Evolutionary conservation across 441 rosid genomes (phyloP).

Genomic region (Arabidopsis hybrid): DNA sequence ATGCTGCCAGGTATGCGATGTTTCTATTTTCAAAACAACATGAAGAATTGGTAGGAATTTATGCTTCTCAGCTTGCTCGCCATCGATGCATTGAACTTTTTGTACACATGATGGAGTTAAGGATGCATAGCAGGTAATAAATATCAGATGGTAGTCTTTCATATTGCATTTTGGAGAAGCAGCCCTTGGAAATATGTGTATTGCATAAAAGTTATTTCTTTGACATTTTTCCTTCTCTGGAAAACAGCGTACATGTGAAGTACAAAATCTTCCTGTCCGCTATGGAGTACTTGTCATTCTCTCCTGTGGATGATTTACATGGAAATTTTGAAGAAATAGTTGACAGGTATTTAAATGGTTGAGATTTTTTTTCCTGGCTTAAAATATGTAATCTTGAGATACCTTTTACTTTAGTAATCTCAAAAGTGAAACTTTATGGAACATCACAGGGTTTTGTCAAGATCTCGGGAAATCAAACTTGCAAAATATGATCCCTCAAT

Average conservation of each 20-base stretch:
- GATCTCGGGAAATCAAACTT: constrained; percentile 86
- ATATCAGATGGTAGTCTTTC: constrained; percentile 8
- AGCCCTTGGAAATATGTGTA: constrained; percentile 15
- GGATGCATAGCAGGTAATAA: constrained; percentile 85
- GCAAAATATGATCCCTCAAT: constrained; percentile 78
- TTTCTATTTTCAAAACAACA: constrained; percentile 95
- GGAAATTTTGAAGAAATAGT: constrained; percentile 98
- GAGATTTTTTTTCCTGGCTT: constrained; percentile 25
- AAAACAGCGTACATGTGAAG: constrained; percentile 67
- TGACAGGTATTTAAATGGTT: constrained; percentile 69
- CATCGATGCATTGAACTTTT: constrained; percentile 97
- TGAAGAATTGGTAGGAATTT: constrained; percentile 94
- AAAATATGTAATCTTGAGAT: constrained; percentile 16
- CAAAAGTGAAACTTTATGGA: constrained; percentile 37
- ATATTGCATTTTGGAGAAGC: constrained; percentile 30
- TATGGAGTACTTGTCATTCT: constrained; percentile 89
- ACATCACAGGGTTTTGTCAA: constrained; percentile 78
- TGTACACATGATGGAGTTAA: constrained; percentile 98
- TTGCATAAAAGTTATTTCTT: constrained; percentile 22
- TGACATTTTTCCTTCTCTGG: constrained; percentile 32
- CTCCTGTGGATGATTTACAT: constrained; percentile 71
- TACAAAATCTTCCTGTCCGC: constrained; percentile 94
- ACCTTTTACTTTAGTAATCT: constrained; percentile 22
- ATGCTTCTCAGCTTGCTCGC: constrained; percentile 95
- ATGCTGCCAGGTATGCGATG: constrained; percentile 86